A percentile compares a stretch with the other conserved stretches of the same genome.
Conservation (phyloP, 345 rosid genomes). For the Corchorus olitorius region DNA sequence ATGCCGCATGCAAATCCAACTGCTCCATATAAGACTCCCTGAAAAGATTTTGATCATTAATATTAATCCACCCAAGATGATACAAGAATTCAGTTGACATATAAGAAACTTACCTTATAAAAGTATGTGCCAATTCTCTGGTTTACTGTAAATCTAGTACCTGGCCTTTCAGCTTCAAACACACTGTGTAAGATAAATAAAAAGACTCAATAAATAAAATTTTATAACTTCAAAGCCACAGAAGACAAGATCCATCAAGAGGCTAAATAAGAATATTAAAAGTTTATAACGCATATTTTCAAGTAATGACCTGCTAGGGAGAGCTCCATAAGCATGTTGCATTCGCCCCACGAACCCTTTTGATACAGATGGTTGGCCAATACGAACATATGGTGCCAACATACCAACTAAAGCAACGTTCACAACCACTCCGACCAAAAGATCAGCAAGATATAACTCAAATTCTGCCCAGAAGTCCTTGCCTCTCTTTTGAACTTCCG, state of each 20-base stretch:
- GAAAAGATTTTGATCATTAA: slow-evolving; percentile 26
- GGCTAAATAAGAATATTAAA: neutral
- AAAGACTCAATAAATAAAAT: neutral
- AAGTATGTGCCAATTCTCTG: slow-evolving; percentile 82
- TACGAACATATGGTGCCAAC: slow-evolving; percentile 92
- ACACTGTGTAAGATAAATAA: slow-evolving; percentile 47
- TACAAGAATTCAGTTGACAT: neutral
- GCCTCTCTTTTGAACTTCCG: slow-evolving; percentile 92
- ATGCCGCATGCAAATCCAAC: slow-evolving; percentile 96
- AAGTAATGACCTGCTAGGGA: slow-evolving; percentile 77
- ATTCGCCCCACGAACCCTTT: slow-evolving; percentile 64
- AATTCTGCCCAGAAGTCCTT: slow-evolving; percentile 94
- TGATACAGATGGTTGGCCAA: slow-evolving; percentile 65
- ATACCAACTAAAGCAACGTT: slow-evolving; percentile 87
- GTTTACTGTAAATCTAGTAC: slow-evolving; percentile 62
- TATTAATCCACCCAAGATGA: neutral
- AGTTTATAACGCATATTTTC: neutral
- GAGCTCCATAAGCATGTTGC: slow-evolving; percentile 77
- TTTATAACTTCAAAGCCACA: slow-evolving; percentile 3
- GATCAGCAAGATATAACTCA: slow-evolving; percentile 90
- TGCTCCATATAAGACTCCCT: slow-evolving; percentile 84
- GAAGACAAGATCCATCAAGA: neutral
- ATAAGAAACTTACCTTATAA: slow-evolving; percentile 51
- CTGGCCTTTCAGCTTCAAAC: slow-evolving; percentile 88
- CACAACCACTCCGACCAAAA: slow-evolving; percentile 83